Evolutionary conservation across 225 moss, liverwort and hornwort species (phyloP).

Genomic region (Sphagnum contortum): DNA sequence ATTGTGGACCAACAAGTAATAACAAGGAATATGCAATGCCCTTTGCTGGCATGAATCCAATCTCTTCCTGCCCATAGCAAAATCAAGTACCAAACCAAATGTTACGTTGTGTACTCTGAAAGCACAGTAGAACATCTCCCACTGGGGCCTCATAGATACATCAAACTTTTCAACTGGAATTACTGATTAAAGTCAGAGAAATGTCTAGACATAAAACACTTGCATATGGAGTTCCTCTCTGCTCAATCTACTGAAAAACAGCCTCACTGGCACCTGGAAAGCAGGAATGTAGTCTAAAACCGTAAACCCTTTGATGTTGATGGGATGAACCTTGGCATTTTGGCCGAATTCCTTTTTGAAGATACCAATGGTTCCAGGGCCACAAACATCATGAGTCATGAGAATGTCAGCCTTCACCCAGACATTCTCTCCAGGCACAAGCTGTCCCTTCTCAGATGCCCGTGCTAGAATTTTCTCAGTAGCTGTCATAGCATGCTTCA

Average conservation of each 20-base stretch:
- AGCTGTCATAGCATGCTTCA: constrained; percentile 88
- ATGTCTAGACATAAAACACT: not conserved
- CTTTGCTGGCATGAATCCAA: too few relatives aligned
- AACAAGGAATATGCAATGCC: too few relatives aligned
- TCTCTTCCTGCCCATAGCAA: too few relatives aligned
- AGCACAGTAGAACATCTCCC: too few relatives aligned
- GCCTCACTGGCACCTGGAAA: too few relatives aligned
- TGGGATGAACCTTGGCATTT: constrained; percentile 67
- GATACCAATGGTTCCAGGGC: constrained; percentile 94
- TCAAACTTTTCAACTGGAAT: too few relatives aligned
- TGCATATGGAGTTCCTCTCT: not conserved
- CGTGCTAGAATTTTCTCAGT: constrained; percentile 90
- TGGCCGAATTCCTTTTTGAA: constrained; percentile 97
- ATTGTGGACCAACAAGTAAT: too few relatives aligned
- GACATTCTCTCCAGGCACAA: constrained; percentile 81
- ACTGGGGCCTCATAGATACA: too few relatives aligned
- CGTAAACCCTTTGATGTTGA: not conserved
- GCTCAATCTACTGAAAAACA: not conserved
- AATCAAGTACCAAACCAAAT: too few relatives aligned
- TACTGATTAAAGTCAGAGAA: too few relatives aligned
- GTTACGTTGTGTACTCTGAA: too few relatives aligned
- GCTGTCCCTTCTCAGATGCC: constrained; percentile 68
- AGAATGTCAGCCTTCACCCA: constrained; percentile 96
- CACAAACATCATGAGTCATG: constrained; percentile 98
- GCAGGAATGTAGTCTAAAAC: not conserved